A percentile compares a stretch with the other conserved stretches of the same genome.
Evolutionary conservation across 495 filamentous ascomycete genomes (phyloP).

Genomic region (Aspergillus nanangensis): DNA sequence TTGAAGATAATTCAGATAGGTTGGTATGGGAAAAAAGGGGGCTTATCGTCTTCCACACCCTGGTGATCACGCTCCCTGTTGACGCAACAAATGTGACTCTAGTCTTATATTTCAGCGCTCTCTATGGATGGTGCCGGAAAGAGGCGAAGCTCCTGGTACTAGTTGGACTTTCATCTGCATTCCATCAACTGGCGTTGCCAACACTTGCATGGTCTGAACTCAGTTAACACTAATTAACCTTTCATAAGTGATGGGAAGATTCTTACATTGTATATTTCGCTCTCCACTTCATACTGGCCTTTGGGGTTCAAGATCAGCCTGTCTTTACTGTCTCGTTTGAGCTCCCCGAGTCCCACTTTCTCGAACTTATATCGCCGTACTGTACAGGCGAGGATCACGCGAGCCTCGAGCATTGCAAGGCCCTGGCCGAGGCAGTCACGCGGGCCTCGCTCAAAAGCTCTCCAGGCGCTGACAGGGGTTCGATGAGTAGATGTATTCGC

Average conservation of each 20-base stretch:
- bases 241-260: too few species aligned
- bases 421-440: constrained; percentile 49
- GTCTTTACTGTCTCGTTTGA: constrained; percentile 11
- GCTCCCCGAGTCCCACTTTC: constrained; percentile 42
- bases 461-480: constrained; percentile 34
- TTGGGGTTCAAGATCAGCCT: constrained; percentile 27
- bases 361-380: constrained; percentile 36
- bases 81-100: too few species aligned
- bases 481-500: too few species aligned
- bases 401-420: constrained; percentile 38
- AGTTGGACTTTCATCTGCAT: constrained; percentile 13
- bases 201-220: constrained; percentile 13
- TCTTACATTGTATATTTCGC: constrained; percentile 45
- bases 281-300: constrained; percentile 37
- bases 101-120: too few species aligned
- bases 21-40: too few species aligned
- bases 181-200: constrained; percentile 18
- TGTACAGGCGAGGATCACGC: constrained; percentile 31
- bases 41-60: too few species aligned
- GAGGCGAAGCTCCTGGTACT: not conserved
- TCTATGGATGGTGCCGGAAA: too few species aligned
- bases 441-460: constrained; percentile 46
- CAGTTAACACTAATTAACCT: too few species aligned
- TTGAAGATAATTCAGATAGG: too few species aligned
- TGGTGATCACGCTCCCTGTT: too few species aligned